phyloP scores from a whole-genome alignment of 1,284 basidiomycete genomes.

The Cutaneotrichosporon arboriforme region DNA sequence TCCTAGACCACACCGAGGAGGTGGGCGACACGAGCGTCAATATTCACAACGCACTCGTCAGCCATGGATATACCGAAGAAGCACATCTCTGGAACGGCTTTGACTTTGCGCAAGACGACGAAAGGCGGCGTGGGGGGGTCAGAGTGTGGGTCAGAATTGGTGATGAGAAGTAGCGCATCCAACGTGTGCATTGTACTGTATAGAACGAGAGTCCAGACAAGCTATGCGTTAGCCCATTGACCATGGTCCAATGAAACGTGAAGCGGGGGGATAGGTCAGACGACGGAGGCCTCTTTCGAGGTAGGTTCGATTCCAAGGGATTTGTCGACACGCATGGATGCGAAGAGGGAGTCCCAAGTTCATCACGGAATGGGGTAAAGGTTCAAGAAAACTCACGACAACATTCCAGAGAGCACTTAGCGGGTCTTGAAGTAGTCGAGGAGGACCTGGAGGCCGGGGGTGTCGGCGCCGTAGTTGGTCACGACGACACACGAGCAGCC shows the following conservation, averaged over 20 bases:
- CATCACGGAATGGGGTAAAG: conserved; percentile 32
- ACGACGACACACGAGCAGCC: conserved; percentile 97
- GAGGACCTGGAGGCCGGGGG: conserved; percentile 92
- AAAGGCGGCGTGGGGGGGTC: conserved; percentile 68
- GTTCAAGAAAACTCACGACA: conserved; percentile 1
- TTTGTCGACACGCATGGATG: conserved; percentile 46
- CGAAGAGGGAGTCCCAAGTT: conserved; percentile 51
- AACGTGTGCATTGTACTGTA: conserved; percentile 1
- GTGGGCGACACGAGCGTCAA: neutral
- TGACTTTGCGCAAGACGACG: conserved; percentile 68
- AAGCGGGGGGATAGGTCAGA: conserved; percentile 29
- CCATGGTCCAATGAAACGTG: too few species aligned
- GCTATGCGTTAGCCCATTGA: too few species aligned
- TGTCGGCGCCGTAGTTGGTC: conserved; percentile 95
- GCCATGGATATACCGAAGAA: conserved; percentile 62
- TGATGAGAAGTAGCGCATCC: neutral
- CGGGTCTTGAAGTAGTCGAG: conserved; percentile 61
- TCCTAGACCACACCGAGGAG: conserved; percentile 51
- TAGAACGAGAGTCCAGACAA: too few species aligned
- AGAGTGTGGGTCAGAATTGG: conserved; percentile 23
- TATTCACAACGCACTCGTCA: conserved; percentile 54
- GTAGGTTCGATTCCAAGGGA: conserved; percentile 51
- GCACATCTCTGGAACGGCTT: conserved; percentile 59
- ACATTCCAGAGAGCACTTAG: conserved; percentile 27
- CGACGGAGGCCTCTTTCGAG: conserved; percentile 45